These are phyloP conservation scores for Blastocystis sp. DNA, from an alignment of 352 stramenopile species.

Conservation along the genomic window DNA sequence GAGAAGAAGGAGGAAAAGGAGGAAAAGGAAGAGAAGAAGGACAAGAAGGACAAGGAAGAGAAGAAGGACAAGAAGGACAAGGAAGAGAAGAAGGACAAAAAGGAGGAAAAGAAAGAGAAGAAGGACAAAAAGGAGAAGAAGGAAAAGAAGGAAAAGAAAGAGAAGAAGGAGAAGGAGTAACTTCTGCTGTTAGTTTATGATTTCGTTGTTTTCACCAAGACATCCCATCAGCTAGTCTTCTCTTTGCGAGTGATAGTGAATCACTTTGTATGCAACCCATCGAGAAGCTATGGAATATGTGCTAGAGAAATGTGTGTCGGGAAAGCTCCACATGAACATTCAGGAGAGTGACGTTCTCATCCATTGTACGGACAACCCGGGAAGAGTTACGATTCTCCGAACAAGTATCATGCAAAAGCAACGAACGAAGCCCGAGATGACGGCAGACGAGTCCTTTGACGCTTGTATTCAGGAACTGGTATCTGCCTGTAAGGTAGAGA, in stretches of 20 bases:
- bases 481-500: not conserved
- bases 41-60: constrained; percentile 68
- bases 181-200: not conserved
- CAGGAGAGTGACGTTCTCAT: constrained; percentile 22
- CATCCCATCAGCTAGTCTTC: too few relatives aligned
- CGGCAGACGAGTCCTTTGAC: not conserved
- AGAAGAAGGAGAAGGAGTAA: not conserved
- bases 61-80: constrained; percentile 67
- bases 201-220: too few relatives aligned
- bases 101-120: constrained; percentile 64
- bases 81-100: constrained; percentile 68
- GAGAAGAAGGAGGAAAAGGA: constrained; percentile 60
- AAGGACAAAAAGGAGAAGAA: constrained; percentile 53
- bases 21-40: constrained; percentile 66
- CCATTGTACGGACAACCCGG: constrained; percentile 47
- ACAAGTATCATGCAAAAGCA: constrained; percentile 21
- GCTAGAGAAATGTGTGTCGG: not conserved
- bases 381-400: constrained; percentile 13
- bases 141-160: constrained; percentile 51
- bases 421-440: not conserved
- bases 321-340: constrained; percentile 40
- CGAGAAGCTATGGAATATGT: not conserved
- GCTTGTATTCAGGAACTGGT: constrained; percentile 2
- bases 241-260: too few relatives aligned
- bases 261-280: too few relatives aligned